Base-by-base conservation (phyloP, 2,329 filamentous ascomycete genomes). In the Paraphoma sp. region DNA sequence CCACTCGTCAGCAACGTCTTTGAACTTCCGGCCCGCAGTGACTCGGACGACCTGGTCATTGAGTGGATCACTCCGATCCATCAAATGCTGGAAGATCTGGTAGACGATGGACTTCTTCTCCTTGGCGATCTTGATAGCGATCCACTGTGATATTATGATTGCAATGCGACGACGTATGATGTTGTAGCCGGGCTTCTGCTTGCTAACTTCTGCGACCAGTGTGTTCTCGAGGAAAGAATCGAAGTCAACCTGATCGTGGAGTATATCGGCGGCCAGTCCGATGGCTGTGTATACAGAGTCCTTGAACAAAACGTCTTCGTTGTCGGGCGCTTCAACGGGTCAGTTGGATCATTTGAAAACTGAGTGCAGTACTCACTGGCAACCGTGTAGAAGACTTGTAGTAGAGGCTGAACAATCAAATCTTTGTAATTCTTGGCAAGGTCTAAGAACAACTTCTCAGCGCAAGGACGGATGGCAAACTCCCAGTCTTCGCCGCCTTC, bases 211-310 rank as follows among this genome's bases (percentile, higher is more conserved):
- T 4, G 85, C 82, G 4, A 91, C 87, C 31, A 99, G 81, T 0
- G 90, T 93, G 5, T 87, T 87, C 14, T 86, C 82, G 41, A 99
- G 78, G 69, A 98, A 90, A 1, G 83, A 75, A 70, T 96, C 90
- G 77, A 98, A 98, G 75, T 98, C 90, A 61, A 97, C 86, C 10
- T 86, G 82, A 45, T 88, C 81, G 56, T 89, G 84, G 14, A 98
- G 80, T 40, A 93, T 88, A 1, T 91, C 84, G 1, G 93, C 91
- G 0, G 95, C 87, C 48, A 97, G 83, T 2, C 94, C 93, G 79
- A 99, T 89, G 10, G 94, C 93, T 5, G 92, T 96, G 72, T 99
- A 99, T 0, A 98, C 88, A 0, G 94, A 94, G 73, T 99, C 95
- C 73, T 97, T 98, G 57, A 91, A 87, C 14, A 95, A 83, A 11